Evolutionary conservation across 257 asterid species (phyloP), one percentile per base, ranked within the genome.

Genomic region (Dorcoceras hygrometricum): DNA sequence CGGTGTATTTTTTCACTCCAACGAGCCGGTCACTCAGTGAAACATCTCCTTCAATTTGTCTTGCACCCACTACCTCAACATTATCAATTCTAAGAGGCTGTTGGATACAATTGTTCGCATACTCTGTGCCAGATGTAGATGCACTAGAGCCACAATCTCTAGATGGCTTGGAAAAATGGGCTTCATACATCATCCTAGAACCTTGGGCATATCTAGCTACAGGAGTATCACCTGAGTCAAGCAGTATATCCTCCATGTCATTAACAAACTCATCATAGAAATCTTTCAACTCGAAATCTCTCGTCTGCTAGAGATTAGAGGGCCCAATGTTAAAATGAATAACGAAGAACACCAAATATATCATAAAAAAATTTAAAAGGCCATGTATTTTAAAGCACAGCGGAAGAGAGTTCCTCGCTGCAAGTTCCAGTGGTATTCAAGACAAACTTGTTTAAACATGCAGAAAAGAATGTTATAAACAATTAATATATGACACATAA

Each of bases 121-220:
- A 80, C 73, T 81, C 87, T 10, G 81, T 80, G 74, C 90, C 90
- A 60, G 97, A 93, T 67, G 97, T 89, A 50, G 97, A 93, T 69
- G 98, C 97, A 67, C 87, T 90, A 57, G 92, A 81, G 53, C 96
- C 93, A 50, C 99, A 94, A 75, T 93, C 95, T 86, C 97, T 83
- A 39, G 88, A 79, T 69, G 95, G 83, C 31, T 75, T 72, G 67
- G 83, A 71, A 67, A 78, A 69, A 19, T 78, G 87, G 54, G 89
- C 67, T 62, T 83, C 81, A 72, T 76, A 73, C 59, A 68, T 59
- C 59, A 68, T 59, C 68, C 76, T 78, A 34, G 73, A 70, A 70
- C 83, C 77, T 69, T 72, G 75, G 72, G 80, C 55, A 57, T 76
- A 65, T 57, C 89, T 81, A 64, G 86, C 64, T 6, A 69, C 75